Evolutionary conservation across 2,329 filamentous ascomycete genomes (phyloP).

Genomic region (Claviceps spartinae): DNA sequence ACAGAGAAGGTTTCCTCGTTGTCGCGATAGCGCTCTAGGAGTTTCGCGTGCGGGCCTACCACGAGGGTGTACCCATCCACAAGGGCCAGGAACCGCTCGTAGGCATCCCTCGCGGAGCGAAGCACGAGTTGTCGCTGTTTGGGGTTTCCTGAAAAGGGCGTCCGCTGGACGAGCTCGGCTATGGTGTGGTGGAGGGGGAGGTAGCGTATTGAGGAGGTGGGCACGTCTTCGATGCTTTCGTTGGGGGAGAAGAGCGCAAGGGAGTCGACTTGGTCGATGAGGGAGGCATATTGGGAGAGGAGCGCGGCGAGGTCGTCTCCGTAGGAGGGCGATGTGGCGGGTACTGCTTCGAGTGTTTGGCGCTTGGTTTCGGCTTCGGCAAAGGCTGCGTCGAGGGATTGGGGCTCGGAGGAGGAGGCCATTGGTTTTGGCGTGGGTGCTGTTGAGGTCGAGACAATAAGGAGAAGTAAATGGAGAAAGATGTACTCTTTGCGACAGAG

Average conservation of each 20-base stretch:
- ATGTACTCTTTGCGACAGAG: too few species aligned
- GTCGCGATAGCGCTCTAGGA: slow-evolving; percentile 62
- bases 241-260: slow-evolving; percentile 83
- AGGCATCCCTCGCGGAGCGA: slow-evolving; percentile 49
- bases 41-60: slow-evolving; percentile 45
- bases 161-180: slow-evolving; percentile 64
- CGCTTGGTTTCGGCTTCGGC: slow-evolving; percentile 37
- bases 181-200: slow-evolving; percentile 65
- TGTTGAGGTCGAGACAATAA: too few species aligned
- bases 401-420: slow-evolving; percentile 27
- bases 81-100: slow-evolving; percentile 65
- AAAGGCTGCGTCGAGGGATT: slow-evolving; percentile 36
- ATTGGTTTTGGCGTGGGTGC: slow-evolving; percentile 5
- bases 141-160: slow-evolving; percentile 34
- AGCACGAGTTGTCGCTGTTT: slow-evolving; percentile 50
- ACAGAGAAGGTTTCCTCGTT: slow-evolving; percentile 60
- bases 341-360: slow-evolving; percentile 46
- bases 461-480: too few species aligned
- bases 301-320: slow-evolving; percentile 52
- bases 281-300: slow-evolving; percentile 60
- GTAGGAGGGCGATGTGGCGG: slow-evolving; percentile 50
- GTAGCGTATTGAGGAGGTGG: slow-evolving; percentile 76
- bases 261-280: slow-evolving; percentile 52
- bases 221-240: slow-evolving; percentile 74
- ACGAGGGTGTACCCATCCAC: slow-evolving; percentile 71